Evolutionary conservation across 2,329 filamentous ascomycete genomes (phyloP).

Genomic region (Periconia sp.): DNA sequence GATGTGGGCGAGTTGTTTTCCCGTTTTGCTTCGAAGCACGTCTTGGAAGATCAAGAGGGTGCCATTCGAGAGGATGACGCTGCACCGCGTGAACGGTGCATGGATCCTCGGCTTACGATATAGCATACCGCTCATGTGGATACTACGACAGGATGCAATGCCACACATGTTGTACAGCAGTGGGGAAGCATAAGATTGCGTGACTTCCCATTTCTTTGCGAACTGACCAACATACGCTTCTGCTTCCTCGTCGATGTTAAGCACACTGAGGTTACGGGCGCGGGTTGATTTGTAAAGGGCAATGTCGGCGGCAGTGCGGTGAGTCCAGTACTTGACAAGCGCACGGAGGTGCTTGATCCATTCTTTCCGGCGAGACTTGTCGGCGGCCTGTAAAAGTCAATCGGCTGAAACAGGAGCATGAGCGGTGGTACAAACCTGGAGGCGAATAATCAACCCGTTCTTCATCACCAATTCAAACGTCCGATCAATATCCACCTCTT

Average conservation of each 20-base stretch:
- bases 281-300: slow-evolving; percentile 63
- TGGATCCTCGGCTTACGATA: slow-evolving; percentile 70
- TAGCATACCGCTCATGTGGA: slow-evolving; percentile 66
- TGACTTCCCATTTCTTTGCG: slow-evolving; percentile 72
- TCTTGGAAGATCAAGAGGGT: slow-evolving; percentile 68
- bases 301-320: slow-evolving; percentile 62
- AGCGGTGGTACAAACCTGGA: slow-evolving; percentile 54
- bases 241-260: slow-evolving; percentile 70
- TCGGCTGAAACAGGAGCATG: background rate
- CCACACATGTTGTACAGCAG: slow-evolving; percentile 72
- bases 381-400: slow-evolving; percentile 52
- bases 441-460: slow-evolving; percentile 66
- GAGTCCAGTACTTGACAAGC: slow-evolving; percentile 67
- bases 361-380: slow-evolving; percentile 62
- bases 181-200: slow-evolving; percentile 66
- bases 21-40: slow-evolving; percentile 60
- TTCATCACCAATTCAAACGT: slow-evolving; percentile 67
- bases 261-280: slow-evolving; percentile 61
- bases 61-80: slow-evolving; percentile 66
- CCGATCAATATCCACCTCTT: slow-evolving; percentile 61
- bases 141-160: slow-evolving; percentile 66
- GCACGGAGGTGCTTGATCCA: slow-evolving; percentile 66
- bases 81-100: slow-evolving; percentile 65
- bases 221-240: slow-evolving; percentile 71
- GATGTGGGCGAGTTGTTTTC: slow-evolving; percentile 63